Evolutionary conservation across 805 yeast genomes (phyloP).

Genomic region (Suhomyces faveliae): DNA sequence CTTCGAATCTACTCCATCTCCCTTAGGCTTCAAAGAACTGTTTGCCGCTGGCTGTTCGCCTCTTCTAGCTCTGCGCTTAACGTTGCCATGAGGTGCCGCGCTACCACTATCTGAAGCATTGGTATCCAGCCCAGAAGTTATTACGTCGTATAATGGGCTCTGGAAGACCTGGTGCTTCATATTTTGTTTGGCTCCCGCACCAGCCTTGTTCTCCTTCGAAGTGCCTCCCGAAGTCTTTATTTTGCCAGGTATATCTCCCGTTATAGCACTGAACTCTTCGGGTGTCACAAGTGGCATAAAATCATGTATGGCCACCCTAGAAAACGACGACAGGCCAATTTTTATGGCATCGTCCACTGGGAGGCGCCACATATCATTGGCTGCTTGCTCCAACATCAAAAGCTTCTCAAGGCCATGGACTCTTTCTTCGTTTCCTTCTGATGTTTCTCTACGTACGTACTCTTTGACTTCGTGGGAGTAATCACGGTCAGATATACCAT

Average conservation of each 20-base stretch:
- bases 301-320: slow-evolving; percentile 28
- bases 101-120: slow-evolving; percentile 22
- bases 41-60: slow-evolving; percentile 11
- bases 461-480: slow-evolving; percentile 30
- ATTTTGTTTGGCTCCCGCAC: slow-evolving; percentile 14
- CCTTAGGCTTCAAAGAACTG: slow-evolving; percentile 5
- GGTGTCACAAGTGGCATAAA: slow-evolving; percentile 41
- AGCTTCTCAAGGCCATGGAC: slow-evolving; percentile 1
- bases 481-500: slow-evolving; percentile 29
- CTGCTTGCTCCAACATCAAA: background rate
- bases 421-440: slow-evolving; percentile 7
- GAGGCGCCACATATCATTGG: background rate
- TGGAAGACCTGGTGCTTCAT: slow-evolving; percentile 41
- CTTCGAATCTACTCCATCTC: slow-evolving; percentile 16
- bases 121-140: slow-evolving; percentile 43
- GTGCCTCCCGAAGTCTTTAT: slow-evolving; percentile 16
- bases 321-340: background rate
- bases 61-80: slow-evolving; percentile 41
- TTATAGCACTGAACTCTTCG: slow-evolving; percentile 38
- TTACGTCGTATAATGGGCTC: slow-evolving; percentile 35
- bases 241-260: slow-evolving; percentile 37
- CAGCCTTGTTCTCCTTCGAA: slow-evolving; percentile 4
- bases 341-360: background rate
- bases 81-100: slow-evolving; percentile 12
- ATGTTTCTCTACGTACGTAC: slow-evolving; percentile 17